Percentiles rank a stretch among this genome's conserved stretches.
phyloP scores from a whole-genome alignment of 345 rosid genomes.

The Salix exigua region DNA sequence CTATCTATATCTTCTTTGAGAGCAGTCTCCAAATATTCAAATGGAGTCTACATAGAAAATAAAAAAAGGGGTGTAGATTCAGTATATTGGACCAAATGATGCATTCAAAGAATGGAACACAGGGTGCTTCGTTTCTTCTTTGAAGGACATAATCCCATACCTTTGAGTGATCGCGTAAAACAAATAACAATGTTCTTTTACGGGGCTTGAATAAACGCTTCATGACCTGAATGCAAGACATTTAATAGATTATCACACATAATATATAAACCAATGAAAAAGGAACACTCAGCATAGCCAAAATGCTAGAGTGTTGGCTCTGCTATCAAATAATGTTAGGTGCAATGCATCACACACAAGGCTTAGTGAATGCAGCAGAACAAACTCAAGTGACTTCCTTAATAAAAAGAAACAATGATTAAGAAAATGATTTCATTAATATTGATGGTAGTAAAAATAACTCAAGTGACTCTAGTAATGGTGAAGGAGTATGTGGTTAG shows the following conservation, averaged over 20 bases:
- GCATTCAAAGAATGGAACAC: background rate
- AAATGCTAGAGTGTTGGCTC: background rate
- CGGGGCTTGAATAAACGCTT: slow-evolving; percentile 37
- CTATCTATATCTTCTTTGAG: slow-evolving; percentile 31
- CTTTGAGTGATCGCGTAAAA: slow-evolving; percentile 37
- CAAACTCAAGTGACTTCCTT: no score
- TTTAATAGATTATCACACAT: background rate
- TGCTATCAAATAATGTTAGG: background rate
- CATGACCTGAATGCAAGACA: slow-evolving; percentile 25
- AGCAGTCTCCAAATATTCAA: slow-evolving; percentile 27
- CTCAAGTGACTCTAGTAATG: no score
- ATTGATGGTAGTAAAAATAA: no score
- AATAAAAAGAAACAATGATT: no score
- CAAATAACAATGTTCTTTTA: slow-evolving; percentile 30
- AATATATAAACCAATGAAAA: background rate
- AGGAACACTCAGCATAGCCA: background rate
- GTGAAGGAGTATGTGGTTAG: no score
- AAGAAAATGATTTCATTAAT: no score
- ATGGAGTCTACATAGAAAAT: slow-evolving; percentile 23
- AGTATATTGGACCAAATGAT: background rate
- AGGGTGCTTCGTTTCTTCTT: background rate
- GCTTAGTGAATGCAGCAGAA: background rate
- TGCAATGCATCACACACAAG: background rate
- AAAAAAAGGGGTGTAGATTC: background rate
- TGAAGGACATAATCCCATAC: slow-evolving; percentile 2